Evolutionary conservation across 2,329 filamentous ascomycete genomes (phyloP).

Genomic region (Exophiala sp.): DNA sequence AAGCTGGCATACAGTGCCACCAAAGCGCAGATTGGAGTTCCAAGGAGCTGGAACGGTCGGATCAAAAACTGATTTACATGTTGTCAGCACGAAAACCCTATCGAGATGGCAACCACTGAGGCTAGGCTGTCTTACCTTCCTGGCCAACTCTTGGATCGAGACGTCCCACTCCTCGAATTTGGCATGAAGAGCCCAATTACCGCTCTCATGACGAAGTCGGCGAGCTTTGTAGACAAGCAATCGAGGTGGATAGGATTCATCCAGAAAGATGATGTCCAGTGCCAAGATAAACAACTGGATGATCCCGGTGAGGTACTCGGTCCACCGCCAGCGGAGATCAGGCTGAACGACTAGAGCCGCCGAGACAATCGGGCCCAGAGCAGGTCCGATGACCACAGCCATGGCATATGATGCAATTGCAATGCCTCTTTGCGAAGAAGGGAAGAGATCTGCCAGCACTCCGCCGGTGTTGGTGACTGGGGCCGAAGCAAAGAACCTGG

Average conservation of each 20-base stretch:
- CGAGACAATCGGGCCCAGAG: slow-evolving; percentile 51
- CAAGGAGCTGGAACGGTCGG: slow-evolving; percentile 46
- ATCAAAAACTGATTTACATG: slow-evolving; percentile 36
- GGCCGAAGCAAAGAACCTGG: slow-evolving; percentile 36
- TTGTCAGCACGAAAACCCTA: slow-evolving; percentile 3
- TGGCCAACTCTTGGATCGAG: slow-evolving; percentile 38
- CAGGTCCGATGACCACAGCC: slow-evolving; percentile 37
- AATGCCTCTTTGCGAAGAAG: slow-evolving; percentile 54
- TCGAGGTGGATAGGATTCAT: slow-evolving; percentile 53
- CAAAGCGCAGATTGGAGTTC: slow-evolving; percentile 48
- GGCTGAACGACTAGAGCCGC: slow-evolving; percentile 56
- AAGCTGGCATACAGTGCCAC: slow-evolving; percentile 45
- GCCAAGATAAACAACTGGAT: slow-evolving; percentile 58
- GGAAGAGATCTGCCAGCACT: slow-evolving; percentile 61
- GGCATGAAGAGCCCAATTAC: slow-evolving; percentile 42
- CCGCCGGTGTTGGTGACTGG: slow-evolving; percentile 66
- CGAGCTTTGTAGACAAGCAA: slow-evolving; percentile 48
- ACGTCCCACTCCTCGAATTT: slow-evolving; percentile 39
- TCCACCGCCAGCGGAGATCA: slow-evolving; percentile 59
- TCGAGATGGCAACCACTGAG: background rate
- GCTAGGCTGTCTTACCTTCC: slow-evolving; percentile 31
- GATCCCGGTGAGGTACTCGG: slow-evolving; percentile 57
- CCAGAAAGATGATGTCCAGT: slow-evolving; percentile 46
- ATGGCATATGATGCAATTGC: slow-evolving; percentile 60
- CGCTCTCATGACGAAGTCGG: slow-evolving; percentile 46